Evolutionary conservation across 2,329 filamentous ascomycete genomes (phyloP).

Genomic region (Triangularia setosa): DNA sequence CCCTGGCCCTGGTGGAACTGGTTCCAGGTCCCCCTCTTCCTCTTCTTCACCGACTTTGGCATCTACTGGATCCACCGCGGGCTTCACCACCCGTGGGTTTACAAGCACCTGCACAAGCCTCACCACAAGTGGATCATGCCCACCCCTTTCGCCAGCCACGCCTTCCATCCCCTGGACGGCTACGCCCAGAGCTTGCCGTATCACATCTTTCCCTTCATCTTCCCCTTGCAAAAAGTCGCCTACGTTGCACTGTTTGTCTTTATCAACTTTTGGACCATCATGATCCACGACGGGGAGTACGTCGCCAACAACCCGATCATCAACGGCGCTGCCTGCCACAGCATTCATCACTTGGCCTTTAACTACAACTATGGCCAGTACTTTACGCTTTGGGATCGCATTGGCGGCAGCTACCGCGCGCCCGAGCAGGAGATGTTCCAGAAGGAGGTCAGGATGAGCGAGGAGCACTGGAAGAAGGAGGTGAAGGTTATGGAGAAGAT

Average conservation of each 20-base stretch:
- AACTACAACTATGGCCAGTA: conserved; percentile 95
- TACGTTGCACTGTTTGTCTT: conserved; percentile 84
- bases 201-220: conserved; percentile 87
- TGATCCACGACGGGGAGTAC: conserved; percentile 96
- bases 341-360: conserved; percentile 83
- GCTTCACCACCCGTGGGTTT: conserved; percentile 74
- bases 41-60: conserved; percentile 81
- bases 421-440: conserved; percentile 83
- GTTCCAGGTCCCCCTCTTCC: conserved; percentile 82
- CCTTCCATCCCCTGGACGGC: conserved; percentile 92
- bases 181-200: conserved; percentile 87
- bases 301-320: conserved; percentile 84
- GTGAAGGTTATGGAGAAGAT: conserved; percentile 70
- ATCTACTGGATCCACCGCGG: conserved; percentile 92
- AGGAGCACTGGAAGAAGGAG: conserved; percentile 76
- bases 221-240: conserved; percentile 86
- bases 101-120: conserved; percentile 90
- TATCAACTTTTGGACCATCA: conserved; percentile 94
- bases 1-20: conserved; percentile 75
- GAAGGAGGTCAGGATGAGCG: conserved; percentile 79
- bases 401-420: conserved; percentile 81
- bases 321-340: conserved; percentile 93
- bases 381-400: conserved; percentile 84
- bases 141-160: conserved; percentile 85
- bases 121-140: conserved; percentile 99